Evolutionary conservation across 192 early-diverging fungal species (phyloP), one percentile per base, ranked within the genome.

Genomic region (Coemansia sp.): DNA sequence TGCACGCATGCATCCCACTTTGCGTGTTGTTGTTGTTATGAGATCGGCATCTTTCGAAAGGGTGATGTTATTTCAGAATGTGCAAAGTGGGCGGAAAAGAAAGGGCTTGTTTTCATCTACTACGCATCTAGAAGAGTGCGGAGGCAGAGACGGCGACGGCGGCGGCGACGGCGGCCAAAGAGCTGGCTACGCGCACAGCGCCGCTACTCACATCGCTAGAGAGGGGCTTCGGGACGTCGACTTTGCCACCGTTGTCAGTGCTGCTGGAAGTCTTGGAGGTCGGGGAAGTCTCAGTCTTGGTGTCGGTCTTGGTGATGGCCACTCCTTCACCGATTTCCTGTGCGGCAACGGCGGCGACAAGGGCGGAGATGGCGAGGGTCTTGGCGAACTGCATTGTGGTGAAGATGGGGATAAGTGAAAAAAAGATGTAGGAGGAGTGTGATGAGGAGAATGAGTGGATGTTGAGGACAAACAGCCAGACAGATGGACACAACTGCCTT

Each of bases 341-440:
- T n/a, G 78, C 78, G 43, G 57, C 42, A 31, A 75, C 78, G 36
- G 69, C 73, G 53, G 58, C 66, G 24, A 69, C 78, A 47, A 80
- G 11, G 49, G 78, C 68, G 29, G 78, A 24, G 57, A 80, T 32
- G 46, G 73, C 78, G 45, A 80, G 37, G 40, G 73, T 45, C 68
- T 74, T 75, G 64, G 77, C 72, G 64, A 80, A 75, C 78, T 80
- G 78, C 78, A 80, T 80, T 77, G 54, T 77, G 24, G 37, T 39
- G 41, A 58, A 15, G 29, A 46, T 17, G 31, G 19, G 9, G 3
- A 5, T 5, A n/a, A 31, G 41, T 15, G 14, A 20, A 61, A 51
- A 59, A 62, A 25, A 25, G 19, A 62, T 20, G 38, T n/a, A 17
- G 15, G 38, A 27, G 39, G 59, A 46, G n/a, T n/a, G 60, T 12